Percentiles rank a stretch among this genome's conserved stretches.
phyloP scores from a whole-genome alignment of 371 early-diverging fungal genomes.

The Circinella minor region DNA sequence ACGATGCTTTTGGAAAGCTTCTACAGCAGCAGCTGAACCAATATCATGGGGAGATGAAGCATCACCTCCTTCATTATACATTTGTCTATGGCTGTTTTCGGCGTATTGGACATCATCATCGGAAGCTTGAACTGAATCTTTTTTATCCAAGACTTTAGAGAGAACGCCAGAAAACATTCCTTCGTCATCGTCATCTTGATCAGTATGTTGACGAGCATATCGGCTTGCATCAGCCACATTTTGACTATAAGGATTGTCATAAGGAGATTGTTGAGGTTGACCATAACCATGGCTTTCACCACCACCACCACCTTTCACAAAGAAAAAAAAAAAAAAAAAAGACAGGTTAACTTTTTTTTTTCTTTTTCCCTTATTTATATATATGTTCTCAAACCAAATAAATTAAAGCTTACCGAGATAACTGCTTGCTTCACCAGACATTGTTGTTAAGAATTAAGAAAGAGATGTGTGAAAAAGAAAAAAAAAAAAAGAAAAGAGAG shows the following conservation, averaged over 20 bases:
- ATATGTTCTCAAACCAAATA: background rate
- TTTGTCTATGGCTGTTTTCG: constrained; percentile 31
- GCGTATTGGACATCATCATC: constrained; percentile 37
- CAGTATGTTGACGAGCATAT: constrained; percentile 21
- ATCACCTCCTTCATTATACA: constrained; percentile 22
- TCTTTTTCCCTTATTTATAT: background rate
- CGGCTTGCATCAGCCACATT: constrained; percentile 15
- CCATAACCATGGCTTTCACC: constrained; percentile 13
- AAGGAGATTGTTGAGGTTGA: constrained; percentile 7
- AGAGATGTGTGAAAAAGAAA: background rate
- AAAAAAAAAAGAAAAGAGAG: background rate
- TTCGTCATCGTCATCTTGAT: constrained; percentile 24
- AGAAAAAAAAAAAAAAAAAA: no score
- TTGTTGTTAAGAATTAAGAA: constrained; percentile 4
- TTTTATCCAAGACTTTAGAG: constrained; percentile 29
- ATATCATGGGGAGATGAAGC: constrained; percentile 40
- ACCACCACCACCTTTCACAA: background rate
- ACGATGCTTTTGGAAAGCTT: constrained; percentile 44
- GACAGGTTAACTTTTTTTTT: no score
- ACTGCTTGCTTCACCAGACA: constrained; percentile 16
- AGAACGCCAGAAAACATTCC: constrained; percentile 26
- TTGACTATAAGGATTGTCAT: constrained; percentile 9
- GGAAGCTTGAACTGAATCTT: constrained; percentile 18
- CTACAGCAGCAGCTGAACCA: constrained; percentile 59
- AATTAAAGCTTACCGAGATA: constrained; percentile 24